Evolutionary conservation across 768 basidiomycete species (phyloP).

Genomic region (Leccinum boreale): DNA sequence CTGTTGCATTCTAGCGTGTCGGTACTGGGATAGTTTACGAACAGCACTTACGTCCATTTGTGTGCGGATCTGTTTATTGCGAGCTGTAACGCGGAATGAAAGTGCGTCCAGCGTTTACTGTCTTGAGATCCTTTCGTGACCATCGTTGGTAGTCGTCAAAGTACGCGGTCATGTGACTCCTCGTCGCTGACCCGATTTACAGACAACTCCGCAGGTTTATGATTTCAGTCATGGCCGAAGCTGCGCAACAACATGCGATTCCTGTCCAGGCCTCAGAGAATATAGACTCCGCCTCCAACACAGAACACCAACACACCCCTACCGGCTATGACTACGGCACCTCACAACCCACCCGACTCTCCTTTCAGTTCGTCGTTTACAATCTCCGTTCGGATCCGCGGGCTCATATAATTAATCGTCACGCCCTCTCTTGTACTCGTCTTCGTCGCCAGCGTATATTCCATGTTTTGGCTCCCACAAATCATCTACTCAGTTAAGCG

Average conservation of each 20-base stretch:
- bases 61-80: slow-evolving; percentile 50
- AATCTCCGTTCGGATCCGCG: too few relatives aligned
- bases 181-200: too few relatives aligned
- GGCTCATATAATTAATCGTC: too few relatives aligned
- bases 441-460: too few relatives aligned
- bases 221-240: too few relatives aligned
- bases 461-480: slow-evolving; percentile 81
- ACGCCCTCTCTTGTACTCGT: too few relatives aligned
- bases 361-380: slow-evolving; percentile 63
- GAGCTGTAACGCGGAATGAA: slow-evolving; percentile 50
- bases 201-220: too few relatives aligned
- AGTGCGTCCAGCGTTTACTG: slow-evolving; percentile 50
- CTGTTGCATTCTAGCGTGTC: slow-evolving; percentile 23
- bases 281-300: slow-evolving; percentile 16
- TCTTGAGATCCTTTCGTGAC: slow-evolving; percentile 23
- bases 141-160: slow-evolving; percentile 7
- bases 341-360: slow-evolving; percentile 12
- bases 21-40: background rate
- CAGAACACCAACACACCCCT: slow-evolving; percentile 13
- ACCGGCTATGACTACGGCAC: slow-evolving; percentile 12
- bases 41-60: slow-evolving; percentile 29
- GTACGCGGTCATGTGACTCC: too few relatives aligned
- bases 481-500: slow-evolving; percentile 72
- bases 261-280: slow-evolving; percentile 81
- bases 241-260: slow-evolving; percentile 84